Evolutionary conservation across 148 eudicot genomes (phyloP).

Genomic region (Arbutus unedo): DNA sequence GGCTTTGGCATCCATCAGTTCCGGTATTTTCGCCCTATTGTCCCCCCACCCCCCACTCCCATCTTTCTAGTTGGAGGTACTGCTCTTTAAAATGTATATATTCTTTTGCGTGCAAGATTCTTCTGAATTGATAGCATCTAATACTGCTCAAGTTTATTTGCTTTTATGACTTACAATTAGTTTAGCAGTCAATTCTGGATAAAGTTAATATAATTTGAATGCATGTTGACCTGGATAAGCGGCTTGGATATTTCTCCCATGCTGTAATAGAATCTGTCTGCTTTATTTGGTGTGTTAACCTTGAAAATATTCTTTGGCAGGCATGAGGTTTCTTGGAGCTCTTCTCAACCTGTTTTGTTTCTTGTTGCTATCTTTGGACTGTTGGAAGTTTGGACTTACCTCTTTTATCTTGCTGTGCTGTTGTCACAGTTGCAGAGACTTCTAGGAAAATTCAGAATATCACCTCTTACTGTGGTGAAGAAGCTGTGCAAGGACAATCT

Average conservation of each 20-base stretch:
- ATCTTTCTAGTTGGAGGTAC: neutral
- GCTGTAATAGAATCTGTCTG: neutral
- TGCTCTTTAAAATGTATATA: neutral
- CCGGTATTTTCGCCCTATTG: neutral
- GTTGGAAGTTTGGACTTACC: conserved; percentile 98
- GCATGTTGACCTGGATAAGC: neutral
- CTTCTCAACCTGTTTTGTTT: conserved; percentile 74
- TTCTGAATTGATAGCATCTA: neutral
- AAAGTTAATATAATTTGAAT: neutral
- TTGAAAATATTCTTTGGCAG: conserved; percentile 65
- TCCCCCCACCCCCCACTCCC: neutral
- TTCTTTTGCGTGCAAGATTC: neutral
- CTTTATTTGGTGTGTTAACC: conserved; percentile 34
- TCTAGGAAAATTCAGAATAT: conserved; percentile 28
- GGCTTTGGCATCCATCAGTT: neutral
- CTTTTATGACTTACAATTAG: neutral
- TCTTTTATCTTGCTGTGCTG: conserved; percentile 90
- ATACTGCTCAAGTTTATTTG: neutral
- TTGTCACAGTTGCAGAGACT: conserved; percentile 86
- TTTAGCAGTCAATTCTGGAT: neutral
- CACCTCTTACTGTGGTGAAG: conserved; percentile 19
- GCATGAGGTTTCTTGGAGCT: conserved; percentile 80
- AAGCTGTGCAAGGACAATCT: neutral
- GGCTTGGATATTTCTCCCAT: neutral
- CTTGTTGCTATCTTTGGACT: conserved; percentile 56